phyloP scores from a whole-genome alignment of 108 stramenopile species.

The Chaetoceros tenuissimus region DNA sequence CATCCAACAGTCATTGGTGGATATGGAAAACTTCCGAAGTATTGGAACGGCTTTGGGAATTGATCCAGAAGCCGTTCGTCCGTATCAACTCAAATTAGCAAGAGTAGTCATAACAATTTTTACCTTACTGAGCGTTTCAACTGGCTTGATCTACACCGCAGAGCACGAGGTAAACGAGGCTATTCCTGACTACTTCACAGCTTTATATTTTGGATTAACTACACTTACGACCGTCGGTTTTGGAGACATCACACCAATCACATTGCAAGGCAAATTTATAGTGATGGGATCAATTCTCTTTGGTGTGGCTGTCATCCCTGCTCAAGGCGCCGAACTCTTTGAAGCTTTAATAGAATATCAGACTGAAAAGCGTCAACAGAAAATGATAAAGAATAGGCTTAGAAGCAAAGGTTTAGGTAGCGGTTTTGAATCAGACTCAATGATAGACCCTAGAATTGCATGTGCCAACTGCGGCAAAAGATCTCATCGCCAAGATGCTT shows the following conservation, averaged over 20 bases:
- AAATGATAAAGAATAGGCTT: neutral
- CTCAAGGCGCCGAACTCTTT: conserved; percentile 45
- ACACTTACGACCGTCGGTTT: conserved; percentile 72
- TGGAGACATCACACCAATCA: conserved; percentile 75
- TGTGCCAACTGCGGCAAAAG: neutral
- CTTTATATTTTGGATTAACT: conserved; percentile 75
- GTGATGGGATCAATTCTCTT: conserved; percentile 58
- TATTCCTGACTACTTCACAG: conserved; percentile 69
- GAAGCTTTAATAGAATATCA: conserved; percentile 27
- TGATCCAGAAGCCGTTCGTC: conserved; percentile 19
- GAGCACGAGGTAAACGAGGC: conserved; percentile 66
- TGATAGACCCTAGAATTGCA: neutral
- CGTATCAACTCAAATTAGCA: conserved; percentile 69
- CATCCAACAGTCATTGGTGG: conserved; percentile 55
- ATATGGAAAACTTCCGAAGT: conserved; percentile 48
- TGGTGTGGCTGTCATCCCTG: conserved; percentile 72
- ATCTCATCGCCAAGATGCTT: neutral
- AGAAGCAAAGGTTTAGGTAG: neutral
- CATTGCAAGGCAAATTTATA: conserved; percentile 49
- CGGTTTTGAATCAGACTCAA: neutral
- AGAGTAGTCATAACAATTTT: conserved; percentile 58
- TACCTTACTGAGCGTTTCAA: conserved; percentile 58
- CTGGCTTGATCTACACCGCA: conserved; percentile 71
- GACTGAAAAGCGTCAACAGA: conserved; percentile 14
- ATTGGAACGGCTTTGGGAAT: conserved; percentile 50